Evolutionary conservation across 345 rosid genomes (phyloP), one percentile per base, ranked within the genome.

Genomic region (Brassica juncea): DNA sequence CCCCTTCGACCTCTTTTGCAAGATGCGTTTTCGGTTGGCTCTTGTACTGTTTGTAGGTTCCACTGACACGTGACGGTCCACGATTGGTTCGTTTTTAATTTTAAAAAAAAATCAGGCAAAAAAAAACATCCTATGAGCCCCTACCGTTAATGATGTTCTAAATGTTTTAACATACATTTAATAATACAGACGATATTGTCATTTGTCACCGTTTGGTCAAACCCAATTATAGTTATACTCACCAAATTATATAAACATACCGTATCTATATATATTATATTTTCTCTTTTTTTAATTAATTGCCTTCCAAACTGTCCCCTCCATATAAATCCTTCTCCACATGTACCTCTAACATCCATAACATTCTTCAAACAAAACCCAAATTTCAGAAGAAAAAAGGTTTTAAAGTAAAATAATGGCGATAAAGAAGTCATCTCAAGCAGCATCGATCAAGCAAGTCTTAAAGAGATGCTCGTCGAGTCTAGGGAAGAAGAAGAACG

Each of bases 381-480:
- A 58, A 65, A 32, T n/a, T 60, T 30, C 42, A 39, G 37, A 15
- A 57, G 4, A 23, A 37, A 27, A 47, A 47, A 12, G 1, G 8
- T 57, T 57, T 71, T 34, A 1, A 35, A 52, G 25, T 7, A 72
- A 52, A 74, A 65, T 35, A 44, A 74, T 80, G 77, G 70, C 70
- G 1, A 70, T 81, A 55, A 81, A 69, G 77, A 81, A 27, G 23
- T 70, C 80, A 10, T 73, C 68, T 70, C 97, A 89, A 59, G 71
- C 86, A 6, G 73, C 79, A 69, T 74, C 88, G 1, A 39, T 90
- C 9, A 86, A 86, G 54, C 79, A 89, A 65, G 86, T 87, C 5
- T 32, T 90, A 34, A 89, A 81, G 67, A 81, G 82, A 73, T 90
- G 90, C 65, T 92, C 93, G 49, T 11, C 49, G 3, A 90, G 92